Conservation (phyloP, 768 basidiomycete species). For the Crucibulum laeve region DNA sequence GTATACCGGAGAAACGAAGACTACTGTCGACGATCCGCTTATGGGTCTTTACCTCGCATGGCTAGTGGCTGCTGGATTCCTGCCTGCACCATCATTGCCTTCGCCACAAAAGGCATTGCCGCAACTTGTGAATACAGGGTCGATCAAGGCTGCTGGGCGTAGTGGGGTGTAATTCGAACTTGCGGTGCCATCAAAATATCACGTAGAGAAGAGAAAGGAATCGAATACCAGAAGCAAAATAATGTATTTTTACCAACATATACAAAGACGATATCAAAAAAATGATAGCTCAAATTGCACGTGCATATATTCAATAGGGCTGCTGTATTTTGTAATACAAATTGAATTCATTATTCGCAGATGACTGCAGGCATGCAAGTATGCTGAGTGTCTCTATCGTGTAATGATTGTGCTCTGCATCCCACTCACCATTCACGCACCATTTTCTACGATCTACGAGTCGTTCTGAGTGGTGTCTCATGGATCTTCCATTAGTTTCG, state of each 20-base stretch:
- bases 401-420: no score
- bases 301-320: no score
- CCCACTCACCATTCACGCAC: no score
- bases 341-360: no score
- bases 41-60: conserved; percentile 91
- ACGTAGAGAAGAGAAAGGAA: background rate
- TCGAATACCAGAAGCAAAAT: background rate
- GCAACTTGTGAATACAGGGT: conserved; percentile 28
- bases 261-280: no score
- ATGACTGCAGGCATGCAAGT: no score
- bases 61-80: conserved; percentile 83
- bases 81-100: conserved; percentile 47
- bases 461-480: background rate
- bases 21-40: conserved; percentile 69
- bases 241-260: background rate
- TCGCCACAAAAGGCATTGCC: conserved; percentile 46
- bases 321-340: no score
- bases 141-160: conserved; percentile 63
- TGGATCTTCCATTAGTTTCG: background rate
- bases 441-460: background rate
- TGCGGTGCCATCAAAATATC: no score
- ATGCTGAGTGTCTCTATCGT: no score
- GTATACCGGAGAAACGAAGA: conserved; percentile 29
- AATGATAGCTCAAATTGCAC: no score
- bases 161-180: conserved; percentile 42